Evolutionary conservation across 2,329 filamentous ascomycete genomes (phyloP), one percentile per base, ranked within the genome.

Genomic region (Fusarium nodosum): DNA sequence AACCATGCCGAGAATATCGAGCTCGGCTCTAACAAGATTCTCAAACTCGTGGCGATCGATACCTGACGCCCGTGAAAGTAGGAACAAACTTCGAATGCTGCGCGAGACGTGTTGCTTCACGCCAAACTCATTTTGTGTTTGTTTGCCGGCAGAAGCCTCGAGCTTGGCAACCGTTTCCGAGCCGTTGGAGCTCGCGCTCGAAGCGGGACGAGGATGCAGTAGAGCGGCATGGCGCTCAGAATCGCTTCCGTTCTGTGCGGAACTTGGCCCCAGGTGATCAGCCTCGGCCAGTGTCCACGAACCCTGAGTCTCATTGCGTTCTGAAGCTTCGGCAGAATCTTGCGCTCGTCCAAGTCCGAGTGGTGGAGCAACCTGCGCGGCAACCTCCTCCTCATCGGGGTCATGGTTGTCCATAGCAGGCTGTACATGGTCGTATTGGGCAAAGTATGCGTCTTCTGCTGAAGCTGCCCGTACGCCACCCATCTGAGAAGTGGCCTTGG

Each of bases 401-500:
- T 94, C 92, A 77, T 94, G 89, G 58, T 88, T 88, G 78, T 95
- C 93, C 84, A 95, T 88, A 33, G 92, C 92, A 4, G 92, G 91
- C 76, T 95, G 92, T 11, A 95, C 91, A 67, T 87, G 84, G 72
- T 91, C 90, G 77, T 96, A 95, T 76, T 91, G 89, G 20, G 90
- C 88, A 77, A 88, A 95, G 78, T 95, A 95, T 44, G 89, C 89
- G 47, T 91, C 87, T 66, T 94, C 92, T 22, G 83, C 82, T 10
- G 82, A 81, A 12, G 79, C 66, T 38, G 53, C 72, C 24, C 72
- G 70, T 55, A 73, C 73, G 34, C 75, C 52, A 28, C 56, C 61
- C 15, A 53, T 60, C 36, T 72, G 54, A 18, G 73, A 68, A 22
- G 79, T 77, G 10, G 76, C 60, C 51, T 66, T 75, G 56, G 72